Percentiles rank a stretch among this genome's conserved stretches.
Conservation (phyloP, 2,329 filamentous ascomycete genomes). For the Dothistroma pini region DNA sequence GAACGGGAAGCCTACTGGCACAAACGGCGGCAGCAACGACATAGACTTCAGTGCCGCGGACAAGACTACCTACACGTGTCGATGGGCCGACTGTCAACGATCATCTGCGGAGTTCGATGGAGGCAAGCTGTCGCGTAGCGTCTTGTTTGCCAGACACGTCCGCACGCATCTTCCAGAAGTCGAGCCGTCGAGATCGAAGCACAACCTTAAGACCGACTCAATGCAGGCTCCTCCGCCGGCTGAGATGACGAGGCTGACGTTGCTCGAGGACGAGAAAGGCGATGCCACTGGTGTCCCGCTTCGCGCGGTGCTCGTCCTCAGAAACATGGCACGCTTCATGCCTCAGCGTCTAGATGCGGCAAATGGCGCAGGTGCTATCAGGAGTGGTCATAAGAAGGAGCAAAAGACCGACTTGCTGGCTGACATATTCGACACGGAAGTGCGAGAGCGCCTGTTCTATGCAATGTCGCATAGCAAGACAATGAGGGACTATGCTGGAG, state of each 20-base stretch:
- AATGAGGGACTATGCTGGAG: slow-evolving; percentile 24
- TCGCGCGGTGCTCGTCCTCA: slow-evolving; percentile 70
- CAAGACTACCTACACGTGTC: slow-evolving; percentile 53
- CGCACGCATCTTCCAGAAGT: slow-evolving; percentile 62
- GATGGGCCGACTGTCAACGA: slow-evolving; percentile 64
- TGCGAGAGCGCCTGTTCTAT: slow-evolving; percentile 24
- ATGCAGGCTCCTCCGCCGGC: slow-evolving; percentile 11
- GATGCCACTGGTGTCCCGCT: slow-evolving; percentile 75
- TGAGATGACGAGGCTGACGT: slow-evolving; percentile 40
- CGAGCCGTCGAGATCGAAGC: slow-evolving; percentile 26
- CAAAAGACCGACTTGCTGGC: slow-evolving; percentile 21
- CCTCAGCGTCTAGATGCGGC: slow-evolving; percentile 21
- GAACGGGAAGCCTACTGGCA: slow-evolving; percentile 24
- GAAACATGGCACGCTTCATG: slow-evolving; percentile 64
- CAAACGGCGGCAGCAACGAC: slow-evolving; percentile 6
- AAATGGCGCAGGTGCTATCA: slow-evolving; percentile 14
- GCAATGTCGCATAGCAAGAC: slow-evolving; percentile 26
- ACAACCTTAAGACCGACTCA: slow-evolving; percentile 23
- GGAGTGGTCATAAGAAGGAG: slow-evolving; percentile 17
- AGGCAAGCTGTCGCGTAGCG: slow-evolving; percentile 18
- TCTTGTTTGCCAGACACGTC: slow-evolving; percentile 51
- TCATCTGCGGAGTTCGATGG: slow-evolving; percentile 41
- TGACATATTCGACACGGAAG: slow-evolving; percentile 23
- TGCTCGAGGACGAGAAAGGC: slow-evolving; percentile 46
- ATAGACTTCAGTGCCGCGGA: slow-evolving; percentile 32